Evolutionary conservation across 257 asterid species (phyloP).

Genomic region (Solanum chiquidenum): DNA sequence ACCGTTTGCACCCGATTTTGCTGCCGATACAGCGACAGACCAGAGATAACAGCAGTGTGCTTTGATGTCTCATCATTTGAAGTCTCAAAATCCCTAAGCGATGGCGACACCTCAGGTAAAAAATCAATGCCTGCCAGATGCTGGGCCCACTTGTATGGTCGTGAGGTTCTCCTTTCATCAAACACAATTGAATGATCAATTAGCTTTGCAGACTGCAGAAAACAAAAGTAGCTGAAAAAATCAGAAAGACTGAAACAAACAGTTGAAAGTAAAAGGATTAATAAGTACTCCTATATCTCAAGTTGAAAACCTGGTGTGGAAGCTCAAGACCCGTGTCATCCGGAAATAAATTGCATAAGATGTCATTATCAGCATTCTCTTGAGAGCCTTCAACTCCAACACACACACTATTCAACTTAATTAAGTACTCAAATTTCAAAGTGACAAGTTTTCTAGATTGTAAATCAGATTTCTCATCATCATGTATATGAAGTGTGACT

Average conservation of each 20-base stretch:
- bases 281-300: neutral
- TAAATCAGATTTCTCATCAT: conserved; percentile 43
- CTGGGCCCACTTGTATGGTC: conserved; percentile 97
- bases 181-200: conserved; percentile 50
- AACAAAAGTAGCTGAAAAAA: conserved; percentile 5
- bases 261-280: neutral
- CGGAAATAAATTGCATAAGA: conserved; percentile 92
- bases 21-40: conserved; percentile 78
- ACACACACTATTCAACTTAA: conserved; percentile 66
- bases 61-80: conserved; percentile 42
- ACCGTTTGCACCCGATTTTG: conserved; percentile 86
- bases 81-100: conserved; percentile 37
- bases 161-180: conserved; percentile 61
- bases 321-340: conserved; percentile 92
- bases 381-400: conserved; percentile 81
- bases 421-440: conserved; percentile 75
- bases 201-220: conserved; percentile 82
- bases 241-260: conserved; percentile 1
- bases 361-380: conserved; percentile 41
- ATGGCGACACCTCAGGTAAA: conserved; percentile 88
- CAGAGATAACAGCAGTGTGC: conserved; percentile 40
- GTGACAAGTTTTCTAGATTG: conserved; percentile 48
- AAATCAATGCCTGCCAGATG: conserved; percentile 96
- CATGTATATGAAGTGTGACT: conserved; percentile 58
- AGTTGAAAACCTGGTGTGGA: conserved; percentile 76